Base-by-base conservation (phyloP, 306 rosid species). In the Abrus precatorius region DNA sequence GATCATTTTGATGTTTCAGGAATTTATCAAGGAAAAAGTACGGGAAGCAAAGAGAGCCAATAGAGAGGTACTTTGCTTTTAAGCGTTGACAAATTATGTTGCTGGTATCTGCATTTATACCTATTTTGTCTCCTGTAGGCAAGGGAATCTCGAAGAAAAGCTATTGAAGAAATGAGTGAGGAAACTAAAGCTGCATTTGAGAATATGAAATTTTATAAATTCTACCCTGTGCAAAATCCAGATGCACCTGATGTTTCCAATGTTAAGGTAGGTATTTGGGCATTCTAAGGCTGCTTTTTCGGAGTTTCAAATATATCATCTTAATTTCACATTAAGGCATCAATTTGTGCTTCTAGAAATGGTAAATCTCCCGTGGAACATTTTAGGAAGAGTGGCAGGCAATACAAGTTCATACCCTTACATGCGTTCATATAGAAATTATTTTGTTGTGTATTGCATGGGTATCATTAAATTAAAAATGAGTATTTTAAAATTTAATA, bases 21-120 rank as follows among this genome's bases (percentile, higher is more conserved):
- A 85, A 70, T 92, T 92, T 85, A 87, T 90, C 33, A 92, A 81
- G 87, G 95, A 89, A 88, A 89, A 82, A 87, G 92, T 90, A 47
- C 81, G 89, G 43, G 95, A 89, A 86, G 89, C 92, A 6, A 92
- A 87, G 84, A 89, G 80, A 82, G 88, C 91, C 7, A 92, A 92
- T 59, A 81, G 90, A 75, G 86, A 86, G 93, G 97, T 90, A 81
- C 28, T 75, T 40, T 8, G 10, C 40, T 52, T n/a, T 29, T 80
- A 60, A 60, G 70, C 77, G n/a, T 80, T 20, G 20, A 60, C 55
- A 32, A 8, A 40, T 30, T 32, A 2, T 38, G 30, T 62, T 55
- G 63, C 41, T 75, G 74, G 40, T 36, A 48, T 74, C 34, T 55
- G 57, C 29, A 13, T 49, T 56, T n/a, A 47, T 30, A 47, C 66